Conservation (phyloP, 2,329 filamentous ascomycete species). For the Onygenales sp. region DNA sequence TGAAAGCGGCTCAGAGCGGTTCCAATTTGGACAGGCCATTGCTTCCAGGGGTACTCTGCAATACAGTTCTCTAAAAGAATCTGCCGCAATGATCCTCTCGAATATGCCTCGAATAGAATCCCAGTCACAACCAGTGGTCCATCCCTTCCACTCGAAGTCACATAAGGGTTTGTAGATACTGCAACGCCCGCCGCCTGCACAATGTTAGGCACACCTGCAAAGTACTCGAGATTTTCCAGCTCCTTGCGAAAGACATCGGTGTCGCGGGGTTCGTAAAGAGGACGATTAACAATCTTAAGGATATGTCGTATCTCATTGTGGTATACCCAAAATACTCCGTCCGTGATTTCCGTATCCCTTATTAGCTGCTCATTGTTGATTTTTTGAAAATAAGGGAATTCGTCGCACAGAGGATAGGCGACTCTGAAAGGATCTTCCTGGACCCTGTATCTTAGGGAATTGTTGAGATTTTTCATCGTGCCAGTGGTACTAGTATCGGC, state of each 20-base stretch:
- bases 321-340: neutral
- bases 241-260: slow-evolving; percentile 12
- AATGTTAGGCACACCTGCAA: slow-evolving; percentile 11
- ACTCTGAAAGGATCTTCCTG: neutral
- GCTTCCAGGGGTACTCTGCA: slow-evolving; percentile 9
- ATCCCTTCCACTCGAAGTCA: slow-evolving; percentile 5
- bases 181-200: slow-evolving; percentile 11
- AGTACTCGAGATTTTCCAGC: slow-evolving; percentile 14
- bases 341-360: slow-evolving; percentile 9
- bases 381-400: slow-evolving; percentile 11
- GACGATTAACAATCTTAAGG: slow-evolving; percentile 11
- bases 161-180: slow-evolving; percentile 12
- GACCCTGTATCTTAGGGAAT: neutral
- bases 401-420: neutral
- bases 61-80: slow-evolving; percentile 8
- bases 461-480: slow-evolving; percentile 1
- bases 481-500: neutral
- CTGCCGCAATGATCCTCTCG: slow-evolving; percentile 11
- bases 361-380: slow-evolving; percentile 7
- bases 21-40: slow-evolving; percentile 14
- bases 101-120: slow-evolving; percentile 13
- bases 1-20: slow-evolving; percentile 10
- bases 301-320: too few species aligned
- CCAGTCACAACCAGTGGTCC: slow-evolving; percentile 11
- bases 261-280: slow-evolving; percentile 12